phyloP scores from a whole-genome alignment of 2,329 filamentous ascomycete species.

The Ascochyta lentis region DNA sequence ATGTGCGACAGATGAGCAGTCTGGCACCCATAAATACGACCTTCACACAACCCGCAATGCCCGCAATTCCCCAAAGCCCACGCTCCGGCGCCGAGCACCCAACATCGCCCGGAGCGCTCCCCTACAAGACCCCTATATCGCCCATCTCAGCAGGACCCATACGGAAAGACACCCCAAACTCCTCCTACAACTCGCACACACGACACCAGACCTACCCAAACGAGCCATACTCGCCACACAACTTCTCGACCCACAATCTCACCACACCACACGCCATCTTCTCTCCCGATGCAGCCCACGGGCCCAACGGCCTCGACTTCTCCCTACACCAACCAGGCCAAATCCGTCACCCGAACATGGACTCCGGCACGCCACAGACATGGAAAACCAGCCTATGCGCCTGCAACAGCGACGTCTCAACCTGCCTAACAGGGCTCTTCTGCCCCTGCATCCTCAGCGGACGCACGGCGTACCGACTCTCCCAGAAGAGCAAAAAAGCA shows the following conservation, averaged over 20 bases:
- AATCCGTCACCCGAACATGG: constrained; percentile 53
- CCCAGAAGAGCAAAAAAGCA: constrained; percentile 45
- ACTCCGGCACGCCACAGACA: constrained; percentile 24
- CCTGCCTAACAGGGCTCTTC: constrained; percentile 50
- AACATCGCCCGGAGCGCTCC: constrained; percentile 29
- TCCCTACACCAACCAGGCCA: constrained; percentile 49
- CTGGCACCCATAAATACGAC: constrained; percentile 44
- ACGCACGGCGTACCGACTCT: constrained; percentile 53
- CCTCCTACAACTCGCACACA: constrained; percentile 9
- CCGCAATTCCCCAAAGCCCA: constrained; percentile 37
- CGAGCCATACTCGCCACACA: constrained; percentile 45
- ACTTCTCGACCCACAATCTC: constrained; percentile 30
- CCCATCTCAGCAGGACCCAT: constrained; percentile 36
- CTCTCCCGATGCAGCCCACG: constrained; percentile 44
- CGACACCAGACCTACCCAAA: constrained; percentile 22
- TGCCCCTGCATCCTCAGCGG: constrained; percentile 55
- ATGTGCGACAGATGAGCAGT: constrained; percentile 43
- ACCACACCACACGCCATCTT: constrained; percentile 43
- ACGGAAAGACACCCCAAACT: constrained; percentile 27
- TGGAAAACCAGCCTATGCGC: constrained; percentile 47
- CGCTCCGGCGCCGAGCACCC: constrained; percentile 26
- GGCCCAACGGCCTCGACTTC: constrained; percentile 49
- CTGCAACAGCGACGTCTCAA: constrained; percentile 45
- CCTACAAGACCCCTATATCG: constrained; percentile 38
- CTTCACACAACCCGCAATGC: constrained; percentile 26